Percentiles rank a stretch among this genome's conserved stretches.
Conservation (phyloP, 139 green algal species). For the Chlamydomonas eustigma region DNA sequence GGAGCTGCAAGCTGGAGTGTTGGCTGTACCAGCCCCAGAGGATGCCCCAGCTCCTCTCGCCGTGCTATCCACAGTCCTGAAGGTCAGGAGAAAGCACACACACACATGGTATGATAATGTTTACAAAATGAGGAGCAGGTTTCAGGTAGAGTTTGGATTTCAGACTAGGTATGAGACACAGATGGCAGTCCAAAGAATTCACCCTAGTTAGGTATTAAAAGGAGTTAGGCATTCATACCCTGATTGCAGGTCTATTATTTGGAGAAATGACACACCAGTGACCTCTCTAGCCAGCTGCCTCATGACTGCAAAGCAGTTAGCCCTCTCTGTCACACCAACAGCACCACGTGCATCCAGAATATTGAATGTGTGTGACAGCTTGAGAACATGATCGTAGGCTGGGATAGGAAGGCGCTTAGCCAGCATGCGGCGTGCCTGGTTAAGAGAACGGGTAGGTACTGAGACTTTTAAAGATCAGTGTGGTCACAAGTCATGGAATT, state of each 20-base stretch:
- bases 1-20: neutral
- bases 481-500: too few species aligned
- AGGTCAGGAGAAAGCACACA: too few species aligned
- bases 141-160: too few species aligned
- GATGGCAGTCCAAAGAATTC: too few species aligned
- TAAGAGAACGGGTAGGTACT: neutral
- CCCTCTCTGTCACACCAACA: constrained; percentile 91
- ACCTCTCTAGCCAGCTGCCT: constrained; percentile 34
- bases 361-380: constrained; percentile 97
- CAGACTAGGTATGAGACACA: too few species aligned
- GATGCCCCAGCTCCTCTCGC: constrained; percentile 86
- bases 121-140: too few species aligned
- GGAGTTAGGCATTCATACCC: too few species aligned
- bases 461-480: neutral
- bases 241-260: too few species aligned
- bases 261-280: constrained; percentile 19
- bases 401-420: constrained; percentile 87
- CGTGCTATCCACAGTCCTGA: constrained; percentile 79
- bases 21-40: constrained; percentile 65
- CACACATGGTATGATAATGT: too few species aligned
- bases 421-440: constrained; percentile 83
- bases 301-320: constrained; percentile 91
- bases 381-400: constrained; percentile 97
- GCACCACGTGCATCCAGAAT: constrained; percentile 91
- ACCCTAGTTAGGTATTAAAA: too few species aligned